Evolutionary conservation across 2,329 filamentous ascomycete genomes (phyloP).

Genomic region (Diaporthe citri): DNA sequence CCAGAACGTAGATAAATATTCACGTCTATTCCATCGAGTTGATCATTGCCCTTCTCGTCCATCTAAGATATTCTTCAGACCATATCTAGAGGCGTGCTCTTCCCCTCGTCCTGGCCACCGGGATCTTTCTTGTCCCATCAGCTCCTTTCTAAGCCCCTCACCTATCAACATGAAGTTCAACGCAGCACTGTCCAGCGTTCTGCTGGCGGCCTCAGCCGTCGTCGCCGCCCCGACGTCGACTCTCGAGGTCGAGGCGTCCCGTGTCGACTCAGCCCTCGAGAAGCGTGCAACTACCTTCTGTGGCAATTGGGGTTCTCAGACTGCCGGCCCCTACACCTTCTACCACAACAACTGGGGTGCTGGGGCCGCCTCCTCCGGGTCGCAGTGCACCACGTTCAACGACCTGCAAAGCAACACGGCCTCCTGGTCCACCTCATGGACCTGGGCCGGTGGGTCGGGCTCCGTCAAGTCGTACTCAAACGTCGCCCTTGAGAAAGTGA

Average conservation of each 20-base stretch:
- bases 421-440: conserved; percentile 58
- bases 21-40: background rate
- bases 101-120: background rate
- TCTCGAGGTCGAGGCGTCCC: conserved; percentile 11
- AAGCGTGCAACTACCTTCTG: conserved; percentile 35
- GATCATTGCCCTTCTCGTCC: conserved; percentile 18
- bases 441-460: conserved; percentile 54
- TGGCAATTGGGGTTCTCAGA: conserved; percentile 8
- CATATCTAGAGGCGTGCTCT: background rate
- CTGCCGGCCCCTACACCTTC: conserved; percentile 53
- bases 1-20: conserved; percentile 13
- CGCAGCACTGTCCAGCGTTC: background rate
- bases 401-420: conserved; percentile 51
- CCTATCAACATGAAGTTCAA: conserved; percentile 26
- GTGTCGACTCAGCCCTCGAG: conserved; percentile 29
- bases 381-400: conserved; percentile 58
- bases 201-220: conserved; percentile 26
- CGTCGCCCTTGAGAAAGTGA: conserved; percentile 51
- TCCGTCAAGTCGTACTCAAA: conserved; percentile 62
- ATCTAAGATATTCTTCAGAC: background rate
- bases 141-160: too few relatives aligned
- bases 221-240: conserved; percentile 25
- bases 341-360: conserved; percentile 67
- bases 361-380: conserved; percentile 51
- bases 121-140: background rate